A percentile compares a stretch with the other conserved stretches of the same genome.
These are phyloP conservation scores for Diaporthe aspalathi DNA, from an alignment of 2,329 filamentous ascomycete species.

Conservation along the genomic window DNA sequence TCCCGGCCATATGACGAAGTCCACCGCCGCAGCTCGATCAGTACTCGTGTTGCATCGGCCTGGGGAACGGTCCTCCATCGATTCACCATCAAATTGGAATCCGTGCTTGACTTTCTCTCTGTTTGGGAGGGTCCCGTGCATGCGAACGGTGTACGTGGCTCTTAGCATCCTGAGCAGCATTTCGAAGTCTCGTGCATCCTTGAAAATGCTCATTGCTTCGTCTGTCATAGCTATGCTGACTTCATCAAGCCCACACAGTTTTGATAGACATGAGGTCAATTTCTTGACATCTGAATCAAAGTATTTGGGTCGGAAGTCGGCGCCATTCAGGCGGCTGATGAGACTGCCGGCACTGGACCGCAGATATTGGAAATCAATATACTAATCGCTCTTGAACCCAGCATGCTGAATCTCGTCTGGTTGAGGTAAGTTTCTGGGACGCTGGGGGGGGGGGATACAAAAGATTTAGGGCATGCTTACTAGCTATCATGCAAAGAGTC, in stretches of 20 bases:
- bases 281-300: neutral
- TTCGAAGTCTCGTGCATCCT: conserved; percentile 15
- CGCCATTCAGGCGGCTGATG: neutral
- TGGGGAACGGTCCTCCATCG: neutral
- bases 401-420: neutral
- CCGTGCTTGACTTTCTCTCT: neutral
- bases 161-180: conserved; percentile 19
- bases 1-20: conserved; percentile 22
- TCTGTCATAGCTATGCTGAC: neutral
- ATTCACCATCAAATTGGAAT: neutral
- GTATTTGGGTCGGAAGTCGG: neutral
- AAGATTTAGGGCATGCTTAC: neutral
- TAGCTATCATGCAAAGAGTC: neutral
- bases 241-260: neutral
- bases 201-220: neutral
- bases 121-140: neutral
- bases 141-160: neutral
- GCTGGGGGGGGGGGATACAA: too few relatives aligned
- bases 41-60: neutral
- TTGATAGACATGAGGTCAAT: neutral
- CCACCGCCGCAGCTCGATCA: neutral
- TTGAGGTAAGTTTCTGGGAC: neutral
- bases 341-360: conserved; percentile 36
- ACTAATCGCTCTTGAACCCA: neutral
- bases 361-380: conserved; percentile 36